Evolutionary conservation across 371 early-diverging fungal genomes (phyloP), one percentile per base, ranked within the genome.

Genomic region (Caulochytrium protostelioides): DNA sequence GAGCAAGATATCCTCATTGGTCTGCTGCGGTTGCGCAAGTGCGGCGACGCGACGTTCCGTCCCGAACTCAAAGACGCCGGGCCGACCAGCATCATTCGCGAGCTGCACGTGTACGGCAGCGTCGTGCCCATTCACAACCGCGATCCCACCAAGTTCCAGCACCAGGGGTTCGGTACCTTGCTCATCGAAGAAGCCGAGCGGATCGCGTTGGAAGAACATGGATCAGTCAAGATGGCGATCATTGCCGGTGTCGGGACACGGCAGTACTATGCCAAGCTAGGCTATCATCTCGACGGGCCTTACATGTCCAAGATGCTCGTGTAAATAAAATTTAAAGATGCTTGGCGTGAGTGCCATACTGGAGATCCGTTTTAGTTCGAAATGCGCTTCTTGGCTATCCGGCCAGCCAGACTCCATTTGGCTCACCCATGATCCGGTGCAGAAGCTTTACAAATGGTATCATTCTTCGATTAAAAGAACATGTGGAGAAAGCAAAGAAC

Each of bases 111-210:
- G 8, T 99, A 99, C 54, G 99, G 99, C 2, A 79, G 75, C 19
- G 97, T 85, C 0, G 98, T 98, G 13, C 95, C 94, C 3, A 75
- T 98, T 49, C 87, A 91, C 39, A 80, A 74, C 41, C 70, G 95
- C 30, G 92, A 98, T 44, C 90, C 89, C 10, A 83, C 75, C 4
- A 90, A 90, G 54, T 98, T 94, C 73, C 99, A 99, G 65, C 99
- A 99, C 59, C 94, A 97, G 59, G 99, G 99, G 2, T 98, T 81
- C 50, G 99, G 99, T 37, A 86, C 91, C 1, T 50, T 97, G 48
- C 55, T 99, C 41, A 97, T 99, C 85, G 91, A 89, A 39, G 99
- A 98, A 58, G 99, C 99, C 0, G 99, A 97, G 61, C 61, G 95
- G 34, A 99, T 99, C 46, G 97, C 98, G 14, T 64, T 79, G 40